A percentile compares a stretch with the other conserved stretches of the same genome.
Evolutionary conservation across 192 early-diverging fungal species (phyloP).

Genomic region (Physocladia obscura): DNA sequence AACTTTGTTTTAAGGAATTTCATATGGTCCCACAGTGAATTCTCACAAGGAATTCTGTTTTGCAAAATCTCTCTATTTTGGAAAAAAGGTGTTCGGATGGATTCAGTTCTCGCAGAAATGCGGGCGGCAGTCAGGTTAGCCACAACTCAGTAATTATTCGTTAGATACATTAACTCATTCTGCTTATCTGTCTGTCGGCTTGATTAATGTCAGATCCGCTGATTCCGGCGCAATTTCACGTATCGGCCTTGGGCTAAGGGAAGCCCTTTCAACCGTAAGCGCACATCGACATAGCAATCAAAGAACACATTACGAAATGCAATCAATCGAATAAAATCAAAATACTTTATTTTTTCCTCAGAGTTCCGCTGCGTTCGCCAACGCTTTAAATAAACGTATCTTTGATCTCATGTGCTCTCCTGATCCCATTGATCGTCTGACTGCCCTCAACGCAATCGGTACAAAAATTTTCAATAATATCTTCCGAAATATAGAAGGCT

Average conservation of each 20-base stretch:
- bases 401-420: constrained; percentile 34
- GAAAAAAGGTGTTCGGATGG: too few relatives aligned
- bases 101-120: background rate
- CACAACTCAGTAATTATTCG: too few relatives aligned
- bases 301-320: background rate
- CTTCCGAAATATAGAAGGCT: background rate
- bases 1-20: too few relatives aligned
- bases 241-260: background rate
- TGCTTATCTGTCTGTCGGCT: too few relatives aligned
- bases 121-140: background rate
- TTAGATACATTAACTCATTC: too few relatives aligned
- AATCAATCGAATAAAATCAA: background rate
- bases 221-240: background rate
- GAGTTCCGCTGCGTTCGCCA: constrained; percentile 8
- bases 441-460: constrained; percentile 37
- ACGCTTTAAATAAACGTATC: constrained; percentile 36
- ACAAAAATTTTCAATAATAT: too few relatives aligned
- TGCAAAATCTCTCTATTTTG: too few relatives aligned
- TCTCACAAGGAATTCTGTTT: too few relatives aligned
- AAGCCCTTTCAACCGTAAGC: background rate
- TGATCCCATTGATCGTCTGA: constrained; percentile 30
- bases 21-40: too few relatives aligned
- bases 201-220: background rate
- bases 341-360: background rate
- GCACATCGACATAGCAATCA: background rate